Base-by-base conservation (phyloP, 73 alveolate species). In the Halteria grandinella region DNA sequence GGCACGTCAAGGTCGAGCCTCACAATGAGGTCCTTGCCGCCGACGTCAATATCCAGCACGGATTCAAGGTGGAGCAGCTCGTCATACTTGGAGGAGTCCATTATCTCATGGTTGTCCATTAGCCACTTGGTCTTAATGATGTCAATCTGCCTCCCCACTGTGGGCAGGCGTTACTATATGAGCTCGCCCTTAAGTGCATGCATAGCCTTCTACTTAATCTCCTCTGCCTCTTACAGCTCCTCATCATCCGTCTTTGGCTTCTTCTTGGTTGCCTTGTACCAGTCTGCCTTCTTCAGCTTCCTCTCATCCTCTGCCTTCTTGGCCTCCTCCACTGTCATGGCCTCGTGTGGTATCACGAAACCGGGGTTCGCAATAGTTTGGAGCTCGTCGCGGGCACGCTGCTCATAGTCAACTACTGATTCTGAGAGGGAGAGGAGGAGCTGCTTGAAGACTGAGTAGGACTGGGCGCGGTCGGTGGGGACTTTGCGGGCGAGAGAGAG, bases 231-330 rank as follows among this genome's bases (percentile, higher is more conserved):
- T 55, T 77, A 72, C 20, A 52, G 55, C 43, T 91, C 97, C 47
- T 86, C 90, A 2, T 91, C 95, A 27, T 91, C 97, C 47, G 91
- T 91, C 91, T 91, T 87, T 48, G 92, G 92, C 82, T 87, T 87
- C 80, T 86, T 91, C 58, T 91, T 91, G 43, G 82, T 74, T 49
- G 86, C 87, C 85, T 91, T 91, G 47, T 69, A 34, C 97, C 97
- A 91, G 41, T 91, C 92, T 17, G 89, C 93, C 59, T 91, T 91
- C 43, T 75, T 62, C 31, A 69, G 75, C 36, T 88, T 86, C 43
- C 57, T 55, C 58, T 91, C 97, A 52, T 91, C 97, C 25, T 55
- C 69, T 48, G 50, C 33, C 51, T 83, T 74, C 37, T 75, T 81
- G n/a, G 34, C 52, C 12, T 91, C 90, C 18, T 91, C 91, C 27